Evolutionary conservation across 768 basidiomycete species (phyloP).

Genomic region (Lyophyllum semitale): DNA sequence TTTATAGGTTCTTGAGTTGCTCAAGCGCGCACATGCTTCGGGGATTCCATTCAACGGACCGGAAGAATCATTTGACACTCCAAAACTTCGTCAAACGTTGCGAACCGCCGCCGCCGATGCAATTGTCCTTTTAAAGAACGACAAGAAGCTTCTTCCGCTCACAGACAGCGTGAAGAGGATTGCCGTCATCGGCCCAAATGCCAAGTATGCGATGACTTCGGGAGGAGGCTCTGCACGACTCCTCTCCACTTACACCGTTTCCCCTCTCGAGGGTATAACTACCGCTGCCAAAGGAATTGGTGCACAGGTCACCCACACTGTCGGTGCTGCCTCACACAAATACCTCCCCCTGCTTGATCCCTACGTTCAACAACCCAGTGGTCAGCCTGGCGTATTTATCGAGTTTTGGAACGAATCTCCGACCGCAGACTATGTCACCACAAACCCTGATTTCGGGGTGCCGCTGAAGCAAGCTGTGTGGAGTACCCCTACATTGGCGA

Average conservation of each 20-base stretch:
- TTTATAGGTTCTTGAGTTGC: conserved; percentile 46
- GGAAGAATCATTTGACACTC: conserved; percentile 48
- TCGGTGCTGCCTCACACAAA: conserved; percentile 44
- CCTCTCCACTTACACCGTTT: conserved; percentile 50
- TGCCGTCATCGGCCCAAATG: conserved; percentile 67
- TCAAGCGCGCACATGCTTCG: conserved; percentile 48
- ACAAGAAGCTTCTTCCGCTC: conserved; percentile 52
- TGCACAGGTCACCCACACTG: conserved; percentile 48
- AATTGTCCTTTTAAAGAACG: conserved; percentile 65
- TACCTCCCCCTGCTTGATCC: conserved; percentile 54
- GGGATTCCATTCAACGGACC: conserved; percentile 56
- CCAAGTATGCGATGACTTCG: conserved; percentile 50
- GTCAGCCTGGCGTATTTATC: conserved; percentile 37
- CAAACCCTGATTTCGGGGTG: conserved; percentile 25
- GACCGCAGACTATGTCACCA: conserved; percentile 31
- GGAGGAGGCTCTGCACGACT: conserved; percentile 64
- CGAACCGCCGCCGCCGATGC: conserved; percentile 55
- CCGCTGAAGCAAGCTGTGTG: conserved; percentile 29
- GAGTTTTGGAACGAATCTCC: conserved; percentile 52
- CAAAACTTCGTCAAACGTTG: conserved; percentile 46
- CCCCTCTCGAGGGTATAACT: conserved; percentile 59
- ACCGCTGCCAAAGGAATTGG: conserved; percentile 40
- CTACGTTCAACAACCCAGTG: conserved; percentile 39
- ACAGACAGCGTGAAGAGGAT: conserved; percentile 36
- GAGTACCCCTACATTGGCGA: conserved; percentile 37